These are phyloP conservation scores for Phytopythium kandeliae DNA, from an alignment of 352 stramenopile genomes.

Conservation along the genomic window DNA sequence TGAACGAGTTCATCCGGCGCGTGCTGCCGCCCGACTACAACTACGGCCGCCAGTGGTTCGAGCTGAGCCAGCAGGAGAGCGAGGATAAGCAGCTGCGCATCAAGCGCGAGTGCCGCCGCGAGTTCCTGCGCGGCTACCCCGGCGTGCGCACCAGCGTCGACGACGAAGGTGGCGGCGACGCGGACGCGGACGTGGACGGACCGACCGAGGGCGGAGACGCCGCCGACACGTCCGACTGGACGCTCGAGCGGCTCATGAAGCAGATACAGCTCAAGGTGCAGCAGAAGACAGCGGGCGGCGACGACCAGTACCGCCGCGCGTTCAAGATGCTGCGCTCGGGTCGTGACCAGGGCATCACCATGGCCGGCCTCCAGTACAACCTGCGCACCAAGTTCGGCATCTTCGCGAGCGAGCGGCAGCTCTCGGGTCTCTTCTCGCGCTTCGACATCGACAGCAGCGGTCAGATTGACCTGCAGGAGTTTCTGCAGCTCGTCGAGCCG, in stretches of 20 bases:
- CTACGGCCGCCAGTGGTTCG: constrained; percentile 68
- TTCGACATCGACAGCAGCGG: constrained; percentile 62
- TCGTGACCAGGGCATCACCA: constrained; percentile 56
- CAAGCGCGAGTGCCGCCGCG: constrained; percentile 52
- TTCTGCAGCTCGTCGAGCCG: constrained; percentile 66
- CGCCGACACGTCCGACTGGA: constrained; percentile 55
- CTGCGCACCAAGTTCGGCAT: constrained; percentile 79
- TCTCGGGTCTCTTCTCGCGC: constrained; percentile 54
- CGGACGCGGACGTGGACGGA: constrained; percentile 38
- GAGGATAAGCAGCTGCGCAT: constrained; percentile 49
- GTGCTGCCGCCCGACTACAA: constrained; percentile 75
- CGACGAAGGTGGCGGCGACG: constrained; percentile 10
- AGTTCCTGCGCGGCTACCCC: constrained; percentile 43
- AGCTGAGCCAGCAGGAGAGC: constrained; percentile 62
- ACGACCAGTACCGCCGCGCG: constrained; percentile 72
- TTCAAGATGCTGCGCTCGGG: constrained; percentile 78
- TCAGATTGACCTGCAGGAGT: constrained; percentile 71
- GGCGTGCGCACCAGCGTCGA: constrained; percentile 5
- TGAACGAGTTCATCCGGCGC: constrained; percentile 79
- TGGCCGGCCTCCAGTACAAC: constrained; percentile 70
- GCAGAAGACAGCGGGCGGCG: constrained; percentile 66
- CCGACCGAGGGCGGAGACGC: too few relatives aligned
- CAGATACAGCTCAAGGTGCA: constrained; percentile 78
- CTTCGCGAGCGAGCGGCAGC: constrained; percentile 67
- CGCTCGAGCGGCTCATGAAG: constrained; percentile 52